phyloP scores from a whole-genome alignment of 352 stramenopile species.

The Pythium insidiosum region DNA sequence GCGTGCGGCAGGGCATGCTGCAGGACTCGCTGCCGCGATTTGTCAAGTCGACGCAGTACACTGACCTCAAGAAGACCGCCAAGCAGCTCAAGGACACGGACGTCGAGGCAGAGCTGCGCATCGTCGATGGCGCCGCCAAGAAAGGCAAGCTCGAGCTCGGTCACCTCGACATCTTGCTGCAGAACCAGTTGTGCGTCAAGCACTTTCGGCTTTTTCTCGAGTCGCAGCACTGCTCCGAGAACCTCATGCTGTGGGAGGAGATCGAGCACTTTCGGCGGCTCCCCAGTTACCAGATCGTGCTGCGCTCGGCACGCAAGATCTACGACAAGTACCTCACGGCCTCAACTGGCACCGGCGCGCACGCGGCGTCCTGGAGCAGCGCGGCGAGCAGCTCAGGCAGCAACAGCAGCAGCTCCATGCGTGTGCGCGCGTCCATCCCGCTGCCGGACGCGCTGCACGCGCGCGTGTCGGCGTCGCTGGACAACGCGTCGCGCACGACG shows the following conservation, averaged over 20 bases:
- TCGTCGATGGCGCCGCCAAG: slow-evolving; percentile 57
- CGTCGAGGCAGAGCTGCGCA: slow-evolving; percentile 38
- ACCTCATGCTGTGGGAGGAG: slow-evolving; percentile 81
- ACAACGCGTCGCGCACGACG: slow-evolving; percentile 51
- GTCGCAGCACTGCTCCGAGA: slow-evolving; percentile 70
- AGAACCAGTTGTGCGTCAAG: slow-evolving; percentile 54
- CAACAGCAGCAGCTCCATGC: slow-evolving; percentile 47
- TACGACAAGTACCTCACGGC: slow-evolving; percentile 84
- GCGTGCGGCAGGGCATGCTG: slow-evolving; percentile 62
- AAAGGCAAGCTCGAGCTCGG: slow-evolving; percentile 62
- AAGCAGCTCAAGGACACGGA: slow-evolving; percentile 17
- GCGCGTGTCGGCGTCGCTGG: slow-evolving; percentile 45
- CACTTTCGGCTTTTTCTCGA: slow-evolving; percentile 69
- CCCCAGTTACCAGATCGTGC: slow-evolving; percentile 78
- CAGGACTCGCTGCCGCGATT: slow-evolving; percentile 74
- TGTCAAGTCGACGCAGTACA: slow-evolving; percentile 63
- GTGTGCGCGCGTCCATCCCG: slow-evolving; percentile 23
- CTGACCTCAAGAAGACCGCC: slow-evolving; percentile 41
- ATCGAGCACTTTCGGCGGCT: slow-evolving; percentile 75
- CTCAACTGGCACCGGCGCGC: no score
- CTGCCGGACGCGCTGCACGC: slow-evolving; percentile 34
- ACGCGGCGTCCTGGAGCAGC: no score
- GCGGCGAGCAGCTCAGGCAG: no score
- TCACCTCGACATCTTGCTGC: slow-evolving; percentile 68
- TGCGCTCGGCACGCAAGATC: slow-evolving; percentile 77